Base-by-base conservation (phyloP, 2,329 filamentous ascomycete genomes). In the Xylariaceae sp. region DNA sequence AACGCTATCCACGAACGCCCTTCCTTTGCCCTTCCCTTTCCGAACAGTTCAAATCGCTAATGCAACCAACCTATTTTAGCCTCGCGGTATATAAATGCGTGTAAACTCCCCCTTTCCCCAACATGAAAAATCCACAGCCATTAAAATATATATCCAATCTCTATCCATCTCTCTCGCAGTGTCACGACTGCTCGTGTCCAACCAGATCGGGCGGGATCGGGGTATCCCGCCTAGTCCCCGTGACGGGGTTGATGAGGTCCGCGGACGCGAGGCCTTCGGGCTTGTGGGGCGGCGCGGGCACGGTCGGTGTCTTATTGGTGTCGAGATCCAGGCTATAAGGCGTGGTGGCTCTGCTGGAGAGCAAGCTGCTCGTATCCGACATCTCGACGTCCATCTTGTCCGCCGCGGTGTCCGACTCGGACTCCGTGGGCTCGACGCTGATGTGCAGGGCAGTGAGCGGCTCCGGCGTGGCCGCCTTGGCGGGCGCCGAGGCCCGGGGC, bases 281-380 rank as follows among this genome's bases (percentile, higher is more conserved):
- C n/a, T 40, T 52, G 37, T 44, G 54, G 40, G 53, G 49, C 21
- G 37, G 6, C 62, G 62, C 18, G 19, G 20, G 18, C 40, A 70
- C 71, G 1, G 70, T 75, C 5, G 78, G 77, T 7, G 78, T 80
- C 56, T 71, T 73, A 45, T 70, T 57, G 3, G 19, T 26, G 29
- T 78, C 75, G 10, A 72, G 19, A 16, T 74, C 70, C 54, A 64
- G 16, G 55, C 60, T 63, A 40, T 51, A 59, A 16, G 66, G 66
- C 20, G 69, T 68, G 3, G 70, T 61, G 16, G 65, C 70, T 44
- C 66, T 69, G 46, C 75, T 74, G 3, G 75, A 74, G 19, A 68
- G 52, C 52, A 73, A 68, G 59, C 75, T 80, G 54, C 71, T 74
- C 5, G 70, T 67, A 55, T 81, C 80, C n/a, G 78, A 81, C 77